Evolutionary conservation across 2,329 filamentous ascomycete species (phyloP).

Genomic region (Cercospora sesami): DNA sequence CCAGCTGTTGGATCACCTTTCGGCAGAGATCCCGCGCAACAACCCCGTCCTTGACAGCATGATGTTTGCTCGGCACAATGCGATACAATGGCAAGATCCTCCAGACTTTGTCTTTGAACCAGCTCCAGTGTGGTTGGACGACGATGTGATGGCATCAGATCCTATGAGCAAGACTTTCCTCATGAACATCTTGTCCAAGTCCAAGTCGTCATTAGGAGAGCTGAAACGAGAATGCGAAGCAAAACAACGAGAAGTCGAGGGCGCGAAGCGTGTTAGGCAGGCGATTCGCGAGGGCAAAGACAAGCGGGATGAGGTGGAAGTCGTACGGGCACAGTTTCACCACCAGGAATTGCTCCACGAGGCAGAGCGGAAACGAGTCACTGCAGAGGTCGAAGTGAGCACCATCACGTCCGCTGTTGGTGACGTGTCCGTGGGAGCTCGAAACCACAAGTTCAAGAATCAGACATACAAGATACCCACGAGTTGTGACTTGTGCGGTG

Average conservation of each 20-base stretch:
- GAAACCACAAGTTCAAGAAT: conserved; percentile 97
- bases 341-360: conserved; percentile 84
- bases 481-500: conserved; percentile 94
- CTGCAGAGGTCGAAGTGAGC: conserved; percentile 87
- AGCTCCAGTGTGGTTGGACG: conserved; percentile 95
- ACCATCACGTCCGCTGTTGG: conserved; percentile 91
- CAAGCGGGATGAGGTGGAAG: conserved; percentile 82
- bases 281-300: conserved; percentile 79
- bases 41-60: conserved; percentile 87
- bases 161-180: conserved; percentile 86
- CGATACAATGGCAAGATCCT: conserved; percentile 76
- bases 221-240: conserved; percentile 80
- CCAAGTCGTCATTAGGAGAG: conserved; percentile 78
- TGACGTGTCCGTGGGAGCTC: conserved; percentile 86
- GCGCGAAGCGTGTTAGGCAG: conserved; percentile 70
- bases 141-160: conserved; percentile 80
- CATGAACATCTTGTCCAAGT: conserved; percentile 87
- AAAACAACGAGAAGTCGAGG: conserved; percentile 82
- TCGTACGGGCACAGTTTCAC: conserved; percentile 78
- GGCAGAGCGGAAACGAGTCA: conserved; percentile 77
- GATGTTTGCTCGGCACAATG: conserved; percentile 97
- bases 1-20: conserved; percentile 69
- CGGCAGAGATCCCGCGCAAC: conserved; percentile 82
- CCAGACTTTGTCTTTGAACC: conserved; percentile 84
- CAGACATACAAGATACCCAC: conserved; percentile 99